Conservation (phyloP, 768 basidiomycete genomes). For the Porpolomopsis calyptriformis region DNA sequence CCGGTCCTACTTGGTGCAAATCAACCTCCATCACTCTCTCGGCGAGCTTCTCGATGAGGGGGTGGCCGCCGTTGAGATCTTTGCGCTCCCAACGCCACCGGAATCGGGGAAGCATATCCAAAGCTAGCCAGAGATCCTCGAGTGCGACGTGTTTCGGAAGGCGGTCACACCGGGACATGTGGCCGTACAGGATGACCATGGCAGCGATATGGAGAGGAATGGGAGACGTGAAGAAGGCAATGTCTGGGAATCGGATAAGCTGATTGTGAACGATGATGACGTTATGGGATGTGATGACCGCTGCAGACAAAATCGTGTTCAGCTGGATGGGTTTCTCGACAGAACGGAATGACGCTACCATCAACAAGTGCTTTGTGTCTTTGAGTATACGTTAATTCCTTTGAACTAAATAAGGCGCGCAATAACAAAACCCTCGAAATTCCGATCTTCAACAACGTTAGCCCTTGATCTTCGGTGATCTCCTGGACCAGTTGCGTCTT, state of each 20-base stretch:
- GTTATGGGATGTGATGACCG: constrained; percentile 80
- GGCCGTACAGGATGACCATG: constrained; percentile 84
- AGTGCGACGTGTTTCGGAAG: constrained; percentile 55
- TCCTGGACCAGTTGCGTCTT: constrained; percentile 56
- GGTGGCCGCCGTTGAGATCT: constrained; percentile 68
- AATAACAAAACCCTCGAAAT: constrained; percentile 71
- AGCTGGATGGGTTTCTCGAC: neutral
- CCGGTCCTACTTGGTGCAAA: constrained; percentile 47
- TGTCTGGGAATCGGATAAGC: constrained; percentile 75
- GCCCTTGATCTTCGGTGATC: constrained; percentile 70
- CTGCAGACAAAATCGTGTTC: constrained; percentile 24
- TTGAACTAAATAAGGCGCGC: constrained; percentile 69
- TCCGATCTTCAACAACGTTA: constrained; percentile 75
- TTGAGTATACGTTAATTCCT: constrained; percentile 54
- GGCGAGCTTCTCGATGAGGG: constrained; percentile 74
- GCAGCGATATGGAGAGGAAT: constrained; percentile 84
- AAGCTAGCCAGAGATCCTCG: constrained; percentile 79
- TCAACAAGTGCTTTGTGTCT: constrained; percentile 66
- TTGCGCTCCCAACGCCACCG: constrained; percentile 89
- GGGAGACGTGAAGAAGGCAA: constrained; percentile 81
- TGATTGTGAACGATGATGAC: constrained; percentile 77
- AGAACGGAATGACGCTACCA: constrained; percentile 36
- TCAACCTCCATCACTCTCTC: constrained; percentile 71
- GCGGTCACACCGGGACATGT: constrained; percentile 67
- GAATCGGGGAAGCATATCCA: constrained; percentile 81